Conservation (phyloP, 78 protist genomes). For the Dictyostelium brefeldianum region DNA sequence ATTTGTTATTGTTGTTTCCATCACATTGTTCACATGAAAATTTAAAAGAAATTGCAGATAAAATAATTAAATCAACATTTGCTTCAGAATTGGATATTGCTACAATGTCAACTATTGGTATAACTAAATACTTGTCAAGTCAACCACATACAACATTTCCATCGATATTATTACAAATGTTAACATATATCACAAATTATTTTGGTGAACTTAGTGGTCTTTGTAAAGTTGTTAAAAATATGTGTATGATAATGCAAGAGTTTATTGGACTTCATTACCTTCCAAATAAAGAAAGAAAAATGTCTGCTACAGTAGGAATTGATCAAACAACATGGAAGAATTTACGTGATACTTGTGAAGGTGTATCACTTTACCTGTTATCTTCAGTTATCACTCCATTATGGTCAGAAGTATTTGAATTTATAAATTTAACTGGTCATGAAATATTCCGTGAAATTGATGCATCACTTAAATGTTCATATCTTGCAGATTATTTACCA, state of each 20-base stretch:
- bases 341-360: slow-evolving; percentile 57
- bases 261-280: slow-evolving; percentile 40
- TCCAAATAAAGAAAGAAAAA: slow-evolving; percentile 45
- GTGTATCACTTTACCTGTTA: slow-evolving; percentile 36
- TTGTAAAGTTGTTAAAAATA: slow-evolving; percentile 44
- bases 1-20: slow-evolving; percentile 35
- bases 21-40: slow-evolving; percentile 38
- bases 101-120: slow-evolving; percentile 47
- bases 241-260: slow-evolving; percentile 52
- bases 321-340: slow-evolving; percentile 64
- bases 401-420: slow-evolving; percentile 39
- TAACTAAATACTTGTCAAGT: slow-evolving; percentile 45
- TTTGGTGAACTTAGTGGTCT: slow-evolving; percentile 26
- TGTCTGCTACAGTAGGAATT: slow-evolving; percentile 29
- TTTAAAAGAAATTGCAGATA: slow-evolving; percentile 49
- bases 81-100: slow-evolving; percentile 42
- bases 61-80: slow-evolving; percentile 65
- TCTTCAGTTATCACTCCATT: slow-evolving; percentile 3
- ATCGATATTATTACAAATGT: slow-evolving; percentile 51
- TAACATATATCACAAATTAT: slow-evolving; percentile 49
- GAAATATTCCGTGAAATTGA: slow-evolving; percentile 67
- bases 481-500: slow-evolving; percentile 55
- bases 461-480: background rate
- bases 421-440: slow-evolving; percentile 53
- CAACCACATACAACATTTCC: slow-evolving; percentile 74